Conservation (phyloP, 768 basidiomycete species). For the Trametopsis cervina region DNA sequence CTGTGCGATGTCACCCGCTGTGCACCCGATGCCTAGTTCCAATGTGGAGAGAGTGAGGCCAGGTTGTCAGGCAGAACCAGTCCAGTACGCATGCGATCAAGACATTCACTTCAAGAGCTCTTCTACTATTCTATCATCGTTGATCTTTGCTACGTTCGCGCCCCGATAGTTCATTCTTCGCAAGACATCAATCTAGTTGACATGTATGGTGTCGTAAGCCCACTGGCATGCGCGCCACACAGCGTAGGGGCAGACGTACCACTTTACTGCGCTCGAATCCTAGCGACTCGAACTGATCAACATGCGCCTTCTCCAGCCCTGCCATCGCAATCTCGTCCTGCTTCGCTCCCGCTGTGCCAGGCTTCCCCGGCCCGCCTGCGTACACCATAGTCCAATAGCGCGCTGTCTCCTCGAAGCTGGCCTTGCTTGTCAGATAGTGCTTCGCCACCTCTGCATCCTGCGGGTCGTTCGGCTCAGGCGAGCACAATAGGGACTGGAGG, state of each 20-base stretch:
- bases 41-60: no score
- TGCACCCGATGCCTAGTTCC: no score
- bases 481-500: slow-evolving; percentile 86
- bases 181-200: slow-evolving; percentile 73
- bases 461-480: slow-evolving; percentile 92
- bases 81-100: no score
- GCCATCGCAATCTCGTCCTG: slow-evolving; percentile 56
- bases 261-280: slow-evolving; percentile 84
- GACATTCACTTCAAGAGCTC: slow-evolving; percentile 61
- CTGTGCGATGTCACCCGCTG: no score
- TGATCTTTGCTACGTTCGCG: slow-evolving; percentile 69
- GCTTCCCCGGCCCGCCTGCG: slow-evolving; percentile 64
- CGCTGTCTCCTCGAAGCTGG: slow-evolving; percentile 87
- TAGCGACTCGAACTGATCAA: slow-evolving; percentile 74
- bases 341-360: slow-evolving; percentile 23
- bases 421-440: slow-evolving; percentile 86
- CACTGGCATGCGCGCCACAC: not conserved
- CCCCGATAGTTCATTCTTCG: slow-evolving; percentile 85
- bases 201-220: not conserved
- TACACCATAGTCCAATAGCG: slow-evolving; percentile 92
- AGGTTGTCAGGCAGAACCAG: no score
- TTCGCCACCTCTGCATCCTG: slow-evolving; percentile 98
- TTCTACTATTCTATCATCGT: slow-evolving; percentile 80
- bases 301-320: slow-evolving; percentile 76
- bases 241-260: slow-evolving; percentile 41